These are phyloP conservation scores for Leccinum pellstonianum DNA, from an alignment of 768 basidiomycete species.

Conservation along the genomic window DNA sequence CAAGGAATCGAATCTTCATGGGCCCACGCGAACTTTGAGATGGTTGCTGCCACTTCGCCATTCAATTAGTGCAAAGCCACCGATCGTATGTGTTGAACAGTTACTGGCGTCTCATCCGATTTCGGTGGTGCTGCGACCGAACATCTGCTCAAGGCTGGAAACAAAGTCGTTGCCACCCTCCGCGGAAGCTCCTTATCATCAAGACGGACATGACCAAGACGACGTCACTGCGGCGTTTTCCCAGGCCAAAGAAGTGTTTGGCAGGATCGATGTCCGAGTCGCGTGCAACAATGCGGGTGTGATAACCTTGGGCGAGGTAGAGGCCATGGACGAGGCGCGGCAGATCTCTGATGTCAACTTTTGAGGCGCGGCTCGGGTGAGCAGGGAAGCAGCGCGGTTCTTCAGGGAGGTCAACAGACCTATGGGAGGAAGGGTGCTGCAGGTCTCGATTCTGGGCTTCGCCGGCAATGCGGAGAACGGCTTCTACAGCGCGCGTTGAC, in stretches of 20 bases:
- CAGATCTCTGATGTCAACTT: conserved; percentile 38
- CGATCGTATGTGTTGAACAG: neutral
- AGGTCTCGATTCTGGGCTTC: conserved; percentile 36
- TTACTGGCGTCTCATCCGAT: conserved; percentile 34
- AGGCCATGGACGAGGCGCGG: conserved; percentile 31
- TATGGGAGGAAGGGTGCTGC: conserved; percentile 34
- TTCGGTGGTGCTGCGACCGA: conserved; percentile 35
- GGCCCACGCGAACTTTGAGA: too few species aligned
- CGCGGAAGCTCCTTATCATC: conserved; percentile 36
- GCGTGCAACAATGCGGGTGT: conserved; percentile 39
- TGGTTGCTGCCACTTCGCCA: too few species aligned
- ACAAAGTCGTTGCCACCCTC: conserved; percentile 43
- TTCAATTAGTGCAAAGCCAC: neutral
- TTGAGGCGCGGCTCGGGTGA: conserved; percentile 35
- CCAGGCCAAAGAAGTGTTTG: conserved; percentile 27
- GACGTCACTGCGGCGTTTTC: conserved; percentile 31
- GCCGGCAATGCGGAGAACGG: conserved; percentile 3
- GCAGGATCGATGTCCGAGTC: conserved; percentile 31
- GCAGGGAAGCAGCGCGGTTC: conserved; percentile 29
- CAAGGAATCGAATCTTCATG: too few species aligned
- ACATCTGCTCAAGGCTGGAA: conserved; percentile 28
- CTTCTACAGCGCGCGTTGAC: conserved; percentile 14
- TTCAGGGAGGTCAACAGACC: conserved; percentile 41
- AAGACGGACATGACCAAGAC: conserved; percentile 33
- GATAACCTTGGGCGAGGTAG: conserved; percentile 35